Conservation (phyloP, 441 rosid species). For the Aleurites moluccanus region DNA sequence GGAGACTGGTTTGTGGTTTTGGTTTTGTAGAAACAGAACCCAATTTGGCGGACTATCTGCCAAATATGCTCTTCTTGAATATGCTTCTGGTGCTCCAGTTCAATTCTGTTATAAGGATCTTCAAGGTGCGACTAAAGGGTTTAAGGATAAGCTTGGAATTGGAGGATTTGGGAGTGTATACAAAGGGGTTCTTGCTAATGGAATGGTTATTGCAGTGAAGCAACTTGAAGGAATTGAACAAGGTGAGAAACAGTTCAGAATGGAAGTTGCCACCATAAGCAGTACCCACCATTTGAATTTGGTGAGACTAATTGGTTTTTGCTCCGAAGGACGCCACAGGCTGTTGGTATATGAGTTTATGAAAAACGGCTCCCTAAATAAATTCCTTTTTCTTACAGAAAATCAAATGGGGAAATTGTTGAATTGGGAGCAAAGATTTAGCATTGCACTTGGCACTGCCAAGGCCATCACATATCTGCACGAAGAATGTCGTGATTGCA, state of each 20-base stretch:
- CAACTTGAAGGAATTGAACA: slow-evolving; percentile 24
- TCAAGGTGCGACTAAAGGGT: slow-evolving; percentile 11
- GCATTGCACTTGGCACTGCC: slow-evolving; percentile 18
- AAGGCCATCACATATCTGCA: slow-evolving; percentile 20
- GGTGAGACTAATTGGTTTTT: slow-evolving; percentile 18
- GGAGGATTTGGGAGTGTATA: slow-evolving; percentile 24
- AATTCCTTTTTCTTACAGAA: background rate
- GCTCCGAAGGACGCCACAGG: slow-evolving; percentile 22
- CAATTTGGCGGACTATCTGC: slow-evolving; percentile 1
- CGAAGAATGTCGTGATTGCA: slow-evolving; percentile 23
- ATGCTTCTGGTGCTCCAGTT: slow-evolving; percentile 25
- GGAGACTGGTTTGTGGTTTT: slow-evolving; percentile 13
- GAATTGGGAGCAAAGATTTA: slow-evolving; percentile 21
- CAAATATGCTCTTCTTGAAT: slow-evolving; percentile 19
- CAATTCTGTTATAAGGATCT: slow-evolving; percentile 19
- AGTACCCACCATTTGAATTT: slow-evolving; percentile 23
- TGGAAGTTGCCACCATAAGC: slow-evolving; percentile 25
- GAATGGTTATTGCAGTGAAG: slow-evolving; percentile 19
- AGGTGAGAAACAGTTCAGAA: slow-evolving; percentile 21
- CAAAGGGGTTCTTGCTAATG: slow-evolving; percentile 16
- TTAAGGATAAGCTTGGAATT: slow-evolving; percentile 18
- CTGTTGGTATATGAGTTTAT: slow-evolving; percentile 21
- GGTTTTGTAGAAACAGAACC: slow-evolving; percentile 8
- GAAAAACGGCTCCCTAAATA: slow-evolving; percentile 19
- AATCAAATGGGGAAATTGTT: background rate